These are phyloP conservation scores for Chloropicon primus DNA, from an alignment of 139 green algal species.

Conservation along the genomic window DNA sequence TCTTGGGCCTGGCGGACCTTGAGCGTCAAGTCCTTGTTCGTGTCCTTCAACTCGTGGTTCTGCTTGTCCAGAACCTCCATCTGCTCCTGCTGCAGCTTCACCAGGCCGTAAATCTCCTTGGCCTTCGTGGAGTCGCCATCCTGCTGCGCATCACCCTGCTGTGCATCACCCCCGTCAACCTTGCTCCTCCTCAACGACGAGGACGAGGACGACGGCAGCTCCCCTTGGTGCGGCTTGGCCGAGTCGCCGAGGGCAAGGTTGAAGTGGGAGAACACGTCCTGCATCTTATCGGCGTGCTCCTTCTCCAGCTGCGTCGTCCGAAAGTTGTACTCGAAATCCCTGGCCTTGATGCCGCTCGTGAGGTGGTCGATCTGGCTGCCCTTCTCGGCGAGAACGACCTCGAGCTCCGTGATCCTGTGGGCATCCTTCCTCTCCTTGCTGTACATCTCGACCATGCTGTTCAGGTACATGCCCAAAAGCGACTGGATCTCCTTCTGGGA, in stretches of 20 bases:
- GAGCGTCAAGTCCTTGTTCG: neutral
- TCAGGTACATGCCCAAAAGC: neutral
- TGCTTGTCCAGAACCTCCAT: neutral
- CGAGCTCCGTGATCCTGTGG: neutral
- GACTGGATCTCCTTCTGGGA: neutral
- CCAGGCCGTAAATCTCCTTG: neutral
- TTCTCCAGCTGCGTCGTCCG: neutral
- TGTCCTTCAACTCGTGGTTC: neutral
- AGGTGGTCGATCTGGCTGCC: neutral
- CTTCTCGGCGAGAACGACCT: neutral
- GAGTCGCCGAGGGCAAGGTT: neutral
- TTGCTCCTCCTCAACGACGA: no score
- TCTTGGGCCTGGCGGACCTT: neutral
- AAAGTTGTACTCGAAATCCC: neutral
- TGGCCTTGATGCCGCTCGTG: neutral
- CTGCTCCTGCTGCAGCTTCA: neutral
- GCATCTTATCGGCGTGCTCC: neutral
- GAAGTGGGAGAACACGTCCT: neutral
- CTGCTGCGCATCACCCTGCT: no score
- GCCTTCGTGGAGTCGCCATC: no score
- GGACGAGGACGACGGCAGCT: no score
- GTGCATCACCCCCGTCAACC: no score
- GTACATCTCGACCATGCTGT: neutral
- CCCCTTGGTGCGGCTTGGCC: no score
- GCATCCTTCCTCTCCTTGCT: neutral